Evolutionary conservation across 306 rosid species (phyloP), one percentile per base, ranked within the genome.

Genomic region (Pyrus bretschneideri): DNA sequence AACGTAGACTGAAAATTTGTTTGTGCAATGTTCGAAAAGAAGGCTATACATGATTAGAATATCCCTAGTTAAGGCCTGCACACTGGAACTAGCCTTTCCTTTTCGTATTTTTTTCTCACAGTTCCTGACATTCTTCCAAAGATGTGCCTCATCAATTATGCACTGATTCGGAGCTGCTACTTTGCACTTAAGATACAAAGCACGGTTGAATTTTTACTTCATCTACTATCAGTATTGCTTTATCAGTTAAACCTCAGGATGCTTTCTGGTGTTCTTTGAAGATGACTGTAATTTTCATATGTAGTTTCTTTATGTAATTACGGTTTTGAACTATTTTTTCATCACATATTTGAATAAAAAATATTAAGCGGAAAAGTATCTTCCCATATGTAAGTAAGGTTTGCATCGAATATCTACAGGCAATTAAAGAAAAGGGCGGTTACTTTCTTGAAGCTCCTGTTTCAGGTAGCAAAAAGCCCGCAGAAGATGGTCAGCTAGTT

Each of bases 401-500:
- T 79, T 51, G 72, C 70, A 69, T 27, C 62, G 72, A 31, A 61
- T 78, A 57, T 85, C 64, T 80, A 49, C 85, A 92, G 97, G 97
- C 90, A 21, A 82, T 92, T 76, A 80, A 71, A 57, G 77, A 78
- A 62, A 92, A 78, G 76, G 93, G 96, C 18, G 96, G 91, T 82
- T 44, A 61, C 78, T 91, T 87, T 80, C 85, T 91, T 55, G 93
- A 94, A 83, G 98, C 94, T 69, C 98, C 98, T 75, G 98, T 94
- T 85, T 94, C 98, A 38, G 98, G 98, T 72, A 90, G 96, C 89
- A 94, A 94, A 90, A 94, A 94, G 86, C 98, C 98, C 3, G 98
- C 98, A 67, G 98, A 94, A 90, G 98, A 94, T 79, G 98, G 98
- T 70, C 98, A 94, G 61, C 83, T 94, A 25, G 83, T 94, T 30